Evolutionary conservation across 2,329 filamentous ascomycete genomes (phyloP).

Genomic region (Arachnopeziza araneosa): DNA sequence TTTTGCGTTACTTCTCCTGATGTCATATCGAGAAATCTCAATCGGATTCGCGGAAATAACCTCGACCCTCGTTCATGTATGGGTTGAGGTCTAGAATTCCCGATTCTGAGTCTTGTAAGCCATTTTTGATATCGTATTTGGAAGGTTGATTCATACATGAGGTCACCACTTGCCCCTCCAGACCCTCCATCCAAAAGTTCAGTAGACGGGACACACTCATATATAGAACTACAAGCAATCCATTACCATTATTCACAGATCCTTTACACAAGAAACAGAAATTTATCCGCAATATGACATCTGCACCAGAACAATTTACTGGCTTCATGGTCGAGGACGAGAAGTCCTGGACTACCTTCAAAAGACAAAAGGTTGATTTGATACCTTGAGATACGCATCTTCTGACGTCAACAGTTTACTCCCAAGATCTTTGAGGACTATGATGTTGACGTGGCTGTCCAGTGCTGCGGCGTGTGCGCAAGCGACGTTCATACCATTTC

Average conservation of each 20-base stretch:
- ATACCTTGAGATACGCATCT: neutral
- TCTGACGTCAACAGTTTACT: constrained; percentile 35
- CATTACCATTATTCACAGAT: neutral
- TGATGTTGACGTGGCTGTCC: constrained; percentile 83
- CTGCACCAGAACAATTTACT: constrained; percentile 50
- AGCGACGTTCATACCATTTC: constrained; percentile 47
- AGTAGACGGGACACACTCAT: neutral
- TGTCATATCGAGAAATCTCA: neutral
- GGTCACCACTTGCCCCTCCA: neutral
- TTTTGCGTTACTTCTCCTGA: neutral
- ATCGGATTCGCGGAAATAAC: neutral
- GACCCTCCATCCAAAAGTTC: neutral
- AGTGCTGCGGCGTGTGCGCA: constrained; percentile 71
- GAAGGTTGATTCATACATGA: neutral
- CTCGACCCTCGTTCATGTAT: neutral
- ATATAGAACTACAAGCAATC: neutral
- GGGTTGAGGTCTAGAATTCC: neutral
- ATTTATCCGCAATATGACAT: constrained; percentile 17
- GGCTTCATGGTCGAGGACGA: constrained; percentile 48
- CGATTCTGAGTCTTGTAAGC: neutral
- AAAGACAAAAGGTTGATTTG: constrained; percentile 18
- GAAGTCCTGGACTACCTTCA: constrained; percentile 24
- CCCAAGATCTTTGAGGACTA: constrained; percentile 81
- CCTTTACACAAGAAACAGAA: neutral
- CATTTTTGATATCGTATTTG: neutral